Evolutionary conservation across 1,284 basidiomycete genomes (phyloP), one percentile per base, ranked within the genome.

Genomic region (Trametes hirsuta): DNA sequence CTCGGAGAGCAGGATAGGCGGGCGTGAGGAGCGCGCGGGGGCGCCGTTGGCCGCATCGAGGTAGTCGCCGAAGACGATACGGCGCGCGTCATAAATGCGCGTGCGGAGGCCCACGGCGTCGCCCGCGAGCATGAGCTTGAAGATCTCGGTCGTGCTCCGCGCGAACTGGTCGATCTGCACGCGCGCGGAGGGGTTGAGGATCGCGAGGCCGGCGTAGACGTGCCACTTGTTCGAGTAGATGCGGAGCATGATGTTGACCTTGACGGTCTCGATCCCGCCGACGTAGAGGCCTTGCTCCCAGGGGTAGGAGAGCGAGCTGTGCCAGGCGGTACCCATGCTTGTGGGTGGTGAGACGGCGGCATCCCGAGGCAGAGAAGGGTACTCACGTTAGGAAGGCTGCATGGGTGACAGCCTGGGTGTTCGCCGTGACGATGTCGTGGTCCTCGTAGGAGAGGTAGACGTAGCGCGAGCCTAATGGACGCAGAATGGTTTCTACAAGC

Each of bases 161-260:
- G 95, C 91, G 70, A 90, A 99, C 73, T 97, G 90, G 70, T 94
- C 84, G 65, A 99, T 98, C 75, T 98, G 96, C 2, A 83, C 76
- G 53, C 87, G 85, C 0, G 97, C 97, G n/a, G 85, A 88, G 1
- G 97, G 97, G 75, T 99, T 99, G 64, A 98, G 85, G 70, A 99
- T 93, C 0, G 97, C 97, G 12, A 99, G 86, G 3, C 97, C 97
- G 25, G 97, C 97, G 73, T 99, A 99, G 68, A 99, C 97, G 77
- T 99, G 97, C 96, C 96, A 99, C 69, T 95, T 92, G 73, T 96
- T 97, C 46, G 94, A 87, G 77, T 98, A 98, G 71, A 99, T 98
- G 1, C 97, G 94, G 14, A 97, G 84, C 62, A 92, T 91, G 72
- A 99, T 92, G 81, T 99, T 99, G 69, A 98, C 96, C 77, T 99